Conservation (phyloP, 2,329 filamentous ascomycete genomes). For the Xylariaceae sp. region DNA sequence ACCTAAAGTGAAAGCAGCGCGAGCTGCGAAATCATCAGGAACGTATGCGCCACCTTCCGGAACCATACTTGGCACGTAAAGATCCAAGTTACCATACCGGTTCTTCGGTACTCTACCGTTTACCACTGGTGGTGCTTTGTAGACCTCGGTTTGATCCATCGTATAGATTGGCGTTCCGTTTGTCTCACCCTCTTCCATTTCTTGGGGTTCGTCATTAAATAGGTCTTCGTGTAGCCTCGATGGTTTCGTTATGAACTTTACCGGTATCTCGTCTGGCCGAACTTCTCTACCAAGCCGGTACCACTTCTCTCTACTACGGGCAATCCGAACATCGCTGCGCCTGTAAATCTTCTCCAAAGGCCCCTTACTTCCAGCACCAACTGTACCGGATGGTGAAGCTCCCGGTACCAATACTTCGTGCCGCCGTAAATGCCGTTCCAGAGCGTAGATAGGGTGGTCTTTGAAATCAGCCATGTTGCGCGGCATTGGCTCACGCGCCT, state of each 20-base stretch:
- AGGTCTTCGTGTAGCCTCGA: slow-evolving; percentile 43
- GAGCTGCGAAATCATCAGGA: slow-evolving; percentile 61
- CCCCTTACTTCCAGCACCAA: slow-evolving; percentile 69
- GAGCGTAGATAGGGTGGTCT: slow-evolving; percentile 79
- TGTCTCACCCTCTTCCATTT: slow-evolving; percentile 48
- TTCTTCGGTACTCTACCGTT: slow-evolving; percentile 84
- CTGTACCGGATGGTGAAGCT: slow-evolving; percentile 74
- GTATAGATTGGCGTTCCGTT: slow-evolving; percentile 65
- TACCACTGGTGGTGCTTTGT: slow-evolving; percentile 76
- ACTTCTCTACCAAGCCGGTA: slow-evolving; percentile 85
- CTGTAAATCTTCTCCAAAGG: slow-evolving; percentile 80
- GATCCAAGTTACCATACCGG: slow-evolving; percentile 89
- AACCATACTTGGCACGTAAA: slow-evolving; percentile 92
- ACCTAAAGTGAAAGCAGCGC: slow-evolving; percentile 75
- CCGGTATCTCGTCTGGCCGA: slow-evolving; percentile 76
- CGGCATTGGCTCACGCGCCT: slow-evolving; percentile 82
- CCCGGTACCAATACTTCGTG: slow-evolving; percentile 82
- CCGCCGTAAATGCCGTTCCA: slow-evolving; percentile 82
- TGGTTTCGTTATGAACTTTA: slow-evolving; percentile 71
- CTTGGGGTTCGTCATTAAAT: slow-evolving; percentile 47
- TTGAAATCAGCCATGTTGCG: slow-evolving; percentile 87
- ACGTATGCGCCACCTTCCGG: slow-evolving; percentile 82
- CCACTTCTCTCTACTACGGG: slow-evolving; percentile 85
- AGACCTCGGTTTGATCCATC: slow-evolving; percentile 71
- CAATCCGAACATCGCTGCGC: slow-evolving; percentile 77